Conservation (phyloP, 2,329 filamentous ascomycete genomes). For the Ambrosiella beaveri region DNA sequence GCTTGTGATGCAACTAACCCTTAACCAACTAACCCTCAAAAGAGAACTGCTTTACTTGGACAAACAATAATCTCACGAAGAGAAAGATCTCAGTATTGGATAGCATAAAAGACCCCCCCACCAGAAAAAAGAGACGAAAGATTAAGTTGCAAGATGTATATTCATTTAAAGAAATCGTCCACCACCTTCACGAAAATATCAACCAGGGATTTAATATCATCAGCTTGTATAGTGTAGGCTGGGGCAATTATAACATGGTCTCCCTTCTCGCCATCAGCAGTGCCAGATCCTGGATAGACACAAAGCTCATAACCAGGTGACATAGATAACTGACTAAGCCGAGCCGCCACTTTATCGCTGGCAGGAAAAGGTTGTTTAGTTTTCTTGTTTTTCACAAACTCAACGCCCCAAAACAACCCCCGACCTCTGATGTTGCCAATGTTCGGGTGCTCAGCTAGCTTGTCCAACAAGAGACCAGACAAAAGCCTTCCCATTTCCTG, state of each 20-base stretch:
- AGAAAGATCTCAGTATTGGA: too few relatives aligned
- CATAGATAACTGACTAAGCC: neutral
- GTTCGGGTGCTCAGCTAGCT: constrained; percentile 27
- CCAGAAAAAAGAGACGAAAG: too few relatives aligned
- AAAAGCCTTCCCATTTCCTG: constrained; percentile 33
- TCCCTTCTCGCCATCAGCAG: constrained; percentile 39
- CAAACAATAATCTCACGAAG: too few relatives aligned
- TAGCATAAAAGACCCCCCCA: too few relatives aligned
- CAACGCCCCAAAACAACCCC: constrained; percentile 34
- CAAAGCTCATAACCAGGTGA: constrained; percentile 17
- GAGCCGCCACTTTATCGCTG: neutral
- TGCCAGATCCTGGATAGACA: constrained; percentile 47
- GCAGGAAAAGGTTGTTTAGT: constrained; percentile 22
- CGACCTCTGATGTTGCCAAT: constrained; percentile 45
- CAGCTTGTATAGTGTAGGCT: constrained; percentile 43
- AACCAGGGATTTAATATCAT: constrained; percentile 29
- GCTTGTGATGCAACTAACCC: too few relatives aligned
- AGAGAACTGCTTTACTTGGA: too few relatives aligned
- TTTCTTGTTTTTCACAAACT: constrained; percentile 26
- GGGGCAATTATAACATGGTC: constrained; percentile 57
- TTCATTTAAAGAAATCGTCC: neutral
- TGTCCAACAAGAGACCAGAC: constrained; percentile 20
- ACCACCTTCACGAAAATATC: neutral
- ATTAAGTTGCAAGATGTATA: too few relatives aligned
- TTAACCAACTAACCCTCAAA: too few relatives aligned